phyloP scores from a whole-genome alignment of 2,329 filamentous ascomycete species.

The Phoma sp. region DNA sequence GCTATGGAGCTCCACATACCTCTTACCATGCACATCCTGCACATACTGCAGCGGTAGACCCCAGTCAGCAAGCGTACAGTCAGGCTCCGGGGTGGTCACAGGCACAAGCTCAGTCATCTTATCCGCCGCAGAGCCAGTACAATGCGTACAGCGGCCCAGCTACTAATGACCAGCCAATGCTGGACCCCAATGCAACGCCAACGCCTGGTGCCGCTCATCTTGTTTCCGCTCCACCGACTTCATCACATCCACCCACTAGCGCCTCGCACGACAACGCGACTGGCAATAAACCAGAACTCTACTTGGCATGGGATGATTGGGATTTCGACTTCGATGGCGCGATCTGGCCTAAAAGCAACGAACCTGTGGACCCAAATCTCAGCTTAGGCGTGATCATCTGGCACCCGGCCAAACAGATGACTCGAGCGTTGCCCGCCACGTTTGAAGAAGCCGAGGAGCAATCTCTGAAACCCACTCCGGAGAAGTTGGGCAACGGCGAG shows the following conservation, averaged over 20 bases:
- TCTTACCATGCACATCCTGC: conserved; percentile 29
- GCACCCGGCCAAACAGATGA: conserved; percentile 54
- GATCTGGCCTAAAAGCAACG: conserved; percentile 54
- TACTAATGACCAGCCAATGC: conserved; percentile 8
- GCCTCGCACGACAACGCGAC: conserved; percentile 24
- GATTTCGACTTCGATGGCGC: conserved; percentile 56
- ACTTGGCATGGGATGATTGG: conserved; percentile 49
- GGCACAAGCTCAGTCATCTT: conserved; percentile 22
- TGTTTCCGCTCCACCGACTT: conserved; percentile 20
- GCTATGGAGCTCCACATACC: conserved; percentile 29
- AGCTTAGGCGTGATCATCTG: conserved; percentile 57
- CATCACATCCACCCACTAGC: conserved; percentile 23
- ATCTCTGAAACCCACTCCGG: conserved; percentile 48
- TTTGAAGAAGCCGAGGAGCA: conserved; percentile 55
- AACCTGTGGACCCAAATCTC: conserved; percentile 53
- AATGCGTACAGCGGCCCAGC: conserved; percentile 23
- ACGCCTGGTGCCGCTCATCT: conserved; percentile 36
- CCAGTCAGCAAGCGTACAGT: conserved; percentile 34
- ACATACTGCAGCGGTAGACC: conserved; percentile 28
- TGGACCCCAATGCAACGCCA: conserved; percentile 40
- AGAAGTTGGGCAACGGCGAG: conserved; percentile 50
- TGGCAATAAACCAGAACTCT: conserved; percentile 40
- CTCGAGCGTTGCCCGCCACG: conserved; percentile 52
- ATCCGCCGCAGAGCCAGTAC: conserved; percentile 26
- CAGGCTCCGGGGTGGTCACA: conserved; percentile 35